Evolutionary conservation across 2,329 filamentous ascomycete species (phyloP), one percentile per base, ranked within the genome.

Genomic region (Phialocephala sp.): DNA sequence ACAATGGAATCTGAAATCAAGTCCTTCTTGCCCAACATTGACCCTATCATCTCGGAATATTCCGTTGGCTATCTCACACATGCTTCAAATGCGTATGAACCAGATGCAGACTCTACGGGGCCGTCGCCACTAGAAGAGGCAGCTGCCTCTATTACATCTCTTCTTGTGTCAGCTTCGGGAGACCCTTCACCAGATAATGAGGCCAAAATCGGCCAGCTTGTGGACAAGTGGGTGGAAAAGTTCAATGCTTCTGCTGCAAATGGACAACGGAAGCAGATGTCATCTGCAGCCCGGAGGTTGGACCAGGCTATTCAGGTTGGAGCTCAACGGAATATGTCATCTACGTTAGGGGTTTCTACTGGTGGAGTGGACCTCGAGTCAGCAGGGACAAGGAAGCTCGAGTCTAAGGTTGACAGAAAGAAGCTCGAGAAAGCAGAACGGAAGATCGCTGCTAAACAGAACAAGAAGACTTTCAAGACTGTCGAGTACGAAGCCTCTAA

Each of bases 361-460:
- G 92, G 89, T 63, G 89, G 85, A 66, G 93, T 99, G 45, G 95
- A 99, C 76, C 85, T 99, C 32, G 95, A 99, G 79, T 96, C 94
- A 64, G 93, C 94, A 76, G 97, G 96, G 76, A 85, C 88, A 45
- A 87, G 94, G 74, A 98, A 98, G 81, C 92, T 99, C 65, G 95
- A 99, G 82, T 98, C 94, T 74, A 93, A 94, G 77, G 95, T 99
- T 67, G 95, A 99, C 81, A 89, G 90, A 77, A 99, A 98, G 89
- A 99, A 99, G 85, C 89, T 99, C 22, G 95, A 99, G 80, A 99
- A 99, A 82, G 95, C 95, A 1, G 95, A 99, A 81, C 87, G 92
- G 71, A 99, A 99, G 84, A 95, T 99, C 77, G 92, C 93, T 58
- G 94, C 94, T 74, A 99, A 99, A 83, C 95, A 98, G 82, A 95